Evolutionary conservation across 2,329 filamentous ascomycete species (phyloP).

Genomic region (Knufia fluminis): DNA sequence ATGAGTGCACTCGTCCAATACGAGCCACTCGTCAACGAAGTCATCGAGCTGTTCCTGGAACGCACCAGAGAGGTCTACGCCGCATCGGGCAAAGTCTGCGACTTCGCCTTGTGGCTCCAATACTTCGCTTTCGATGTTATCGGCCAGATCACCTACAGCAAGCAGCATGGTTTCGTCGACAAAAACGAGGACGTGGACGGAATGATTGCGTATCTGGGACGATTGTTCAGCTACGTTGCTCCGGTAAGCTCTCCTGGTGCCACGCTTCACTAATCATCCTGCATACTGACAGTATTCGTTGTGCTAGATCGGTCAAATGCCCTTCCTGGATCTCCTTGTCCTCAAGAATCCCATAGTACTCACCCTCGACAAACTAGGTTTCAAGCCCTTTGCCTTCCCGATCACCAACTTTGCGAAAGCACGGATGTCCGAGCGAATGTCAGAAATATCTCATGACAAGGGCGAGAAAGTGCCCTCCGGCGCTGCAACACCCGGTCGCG

Average conservation of each 20-base stretch:
- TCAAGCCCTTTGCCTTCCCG: conserved; percentile 61
- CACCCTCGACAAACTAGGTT: conserved; percentile 55
- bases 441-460: conserved; percentile 32
- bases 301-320: conserved; percentile 19
- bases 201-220: conserved; percentile 30
- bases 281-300: not conserved
- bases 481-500: conserved; percentile 1
- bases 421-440: conserved; percentile 56
- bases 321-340: conserved; percentile 16
- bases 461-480: conserved; percentile 1
- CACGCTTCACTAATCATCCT: conserved; percentile 42
- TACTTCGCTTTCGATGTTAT: conserved; percentile 31
- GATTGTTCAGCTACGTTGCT: conserved; percentile 55
- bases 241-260: conserved; percentile 49
- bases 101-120: conserved; percentile 35
- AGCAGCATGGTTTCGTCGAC: conserved; percentile 29
- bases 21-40: conserved; percentile 70
- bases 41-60: conserved; percentile 59
- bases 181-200: conserved; percentile 28
- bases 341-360: conserved; percentile 32
- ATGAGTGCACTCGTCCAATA: conserved; percentile 21
- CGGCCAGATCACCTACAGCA: conserved; percentile 31
- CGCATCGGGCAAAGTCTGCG: conserved; percentile 18
- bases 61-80: conserved; percentile 51
- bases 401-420: conserved; percentile 62